A percentile compares a stretch with the other conserved stretches of the same genome.
phyloP scores from a whole-genome alignment of 2,329 filamentous ascomycete genomes.

The Penicillium paneum region DNA sequence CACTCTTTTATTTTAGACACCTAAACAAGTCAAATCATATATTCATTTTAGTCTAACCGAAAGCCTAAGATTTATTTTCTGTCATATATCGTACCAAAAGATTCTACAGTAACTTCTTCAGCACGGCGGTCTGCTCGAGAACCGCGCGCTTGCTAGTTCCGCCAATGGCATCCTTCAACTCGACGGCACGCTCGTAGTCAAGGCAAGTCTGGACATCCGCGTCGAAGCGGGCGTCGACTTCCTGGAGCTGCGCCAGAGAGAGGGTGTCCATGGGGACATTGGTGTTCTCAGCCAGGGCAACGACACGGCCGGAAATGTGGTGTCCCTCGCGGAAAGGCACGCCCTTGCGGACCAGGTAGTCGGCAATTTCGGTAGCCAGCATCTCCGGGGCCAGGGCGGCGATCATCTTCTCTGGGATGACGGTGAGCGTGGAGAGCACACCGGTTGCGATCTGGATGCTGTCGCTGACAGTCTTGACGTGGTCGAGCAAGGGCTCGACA shows the following conservation, averaged over 20 bases:
- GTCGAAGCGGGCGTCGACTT: slow-evolving; percentile 66
- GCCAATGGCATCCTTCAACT: slow-evolving; percentile 72
- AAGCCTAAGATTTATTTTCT: slow-evolving; percentile 12
- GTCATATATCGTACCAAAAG: slow-evolving; percentile 6
- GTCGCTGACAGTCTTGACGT: slow-evolving; percentile 76
- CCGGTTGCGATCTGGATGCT: slow-evolving; percentile 80
- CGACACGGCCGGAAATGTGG: slow-evolving; percentile 70
- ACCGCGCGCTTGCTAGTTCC: slow-evolving; percentile 72
- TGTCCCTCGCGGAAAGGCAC: slow-evolving; percentile 79
- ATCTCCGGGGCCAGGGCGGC: slow-evolving; percentile 77
- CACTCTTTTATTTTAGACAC: neutral
- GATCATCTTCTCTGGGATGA: slow-evolving; percentile 71
- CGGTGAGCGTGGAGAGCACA: slow-evolving; percentile 68
- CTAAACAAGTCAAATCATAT: slow-evolving; percentile 10
- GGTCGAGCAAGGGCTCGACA: slow-evolving; percentile 80
- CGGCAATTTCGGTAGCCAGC: slow-evolving; percentile 61
- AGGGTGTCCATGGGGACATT: slow-evolving; percentile 68
- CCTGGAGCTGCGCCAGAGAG: slow-evolving; percentile 62
- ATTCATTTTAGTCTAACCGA: slow-evolving; percentile 24
- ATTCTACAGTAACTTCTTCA: slow-evolving; percentile 53
- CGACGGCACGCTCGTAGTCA: slow-evolving; percentile 79
- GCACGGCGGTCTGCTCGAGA: slow-evolving; percentile 63
- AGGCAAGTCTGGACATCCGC: slow-evolving; percentile 69
- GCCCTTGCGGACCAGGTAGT: slow-evolving; percentile 49
- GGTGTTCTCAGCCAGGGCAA: slow-evolving; percentile 67